Percentiles rank a stretch among this genome's conserved stretches.
Conservation (phyloP, 2,329 filamentous ascomycete genomes). For the Microdochium bolleyi region DNA sequence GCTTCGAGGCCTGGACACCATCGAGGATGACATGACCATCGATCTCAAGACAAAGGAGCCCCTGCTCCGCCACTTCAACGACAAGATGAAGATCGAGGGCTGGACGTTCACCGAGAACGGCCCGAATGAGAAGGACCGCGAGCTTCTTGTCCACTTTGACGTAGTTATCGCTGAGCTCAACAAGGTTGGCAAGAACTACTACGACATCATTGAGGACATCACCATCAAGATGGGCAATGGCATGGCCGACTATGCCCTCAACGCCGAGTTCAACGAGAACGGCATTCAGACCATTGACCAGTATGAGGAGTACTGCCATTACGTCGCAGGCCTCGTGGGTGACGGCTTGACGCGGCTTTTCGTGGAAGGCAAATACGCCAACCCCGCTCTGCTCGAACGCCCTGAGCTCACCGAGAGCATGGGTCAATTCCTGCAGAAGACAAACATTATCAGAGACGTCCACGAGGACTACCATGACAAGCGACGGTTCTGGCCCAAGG, state of each 20-base stretch:
- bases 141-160: constrained; percentile 88
- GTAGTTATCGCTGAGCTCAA: constrained; percentile 79
- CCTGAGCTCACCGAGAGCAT: constrained; percentile 85
- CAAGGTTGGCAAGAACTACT: constrained; percentile 78
- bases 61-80: constrained; percentile 73
- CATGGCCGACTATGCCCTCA: constrained; percentile 92
- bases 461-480: constrained; percentile 83
- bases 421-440: constrained; percentile 96
- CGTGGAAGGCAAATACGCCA: constrained; percentile 78
- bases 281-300: constrained; percentile 79
- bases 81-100: constrained; percentile 70
- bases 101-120: constrained; percentile 87
- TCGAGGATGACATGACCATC: constrained; percentile 97
- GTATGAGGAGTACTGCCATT: constrained; percentile 96
- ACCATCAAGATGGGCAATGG: constrained; percentile 93
- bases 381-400: constrained; percentile 72
- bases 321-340: constrained; percentile 96
- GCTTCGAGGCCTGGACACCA: constrained; percentile 89
- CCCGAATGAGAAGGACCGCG: constrained; percentile 87
- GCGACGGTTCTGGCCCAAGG: constrained; percentile 87
- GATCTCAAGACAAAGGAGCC: constrained; percentile 75
- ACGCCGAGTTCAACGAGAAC: constrained; percentile 71
- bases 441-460: constrained; percentile 96
- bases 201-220: constrained; percentile 84
- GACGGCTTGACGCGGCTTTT: constrained; percentile 89